Evolutionary conservation across 306 rosid species (phyloP).

Genomic region (Chamaecrista fasciculata): DNA sequence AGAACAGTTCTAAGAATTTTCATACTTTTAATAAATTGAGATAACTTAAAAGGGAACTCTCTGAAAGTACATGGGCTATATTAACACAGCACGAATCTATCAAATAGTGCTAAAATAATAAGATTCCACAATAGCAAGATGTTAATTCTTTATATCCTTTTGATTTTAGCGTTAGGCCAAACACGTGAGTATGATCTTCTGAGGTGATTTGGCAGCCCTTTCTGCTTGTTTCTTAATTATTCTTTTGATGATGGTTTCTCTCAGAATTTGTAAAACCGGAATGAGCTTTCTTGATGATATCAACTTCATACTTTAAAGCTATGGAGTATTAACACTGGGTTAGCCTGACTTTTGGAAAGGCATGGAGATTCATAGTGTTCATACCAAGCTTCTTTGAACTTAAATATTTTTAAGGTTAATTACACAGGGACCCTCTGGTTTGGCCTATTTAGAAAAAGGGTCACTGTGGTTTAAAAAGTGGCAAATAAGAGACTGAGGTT

Average conservation of each 20-base stretch:
- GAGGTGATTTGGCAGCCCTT: not conserved
- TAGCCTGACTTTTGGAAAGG: constrained; percentile 4
- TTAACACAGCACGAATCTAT: not conserved
- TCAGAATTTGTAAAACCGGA: constrained; percentile 1
- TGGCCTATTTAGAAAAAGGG: no score
- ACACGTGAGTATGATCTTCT: not conserved
- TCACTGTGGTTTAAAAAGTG: no score
- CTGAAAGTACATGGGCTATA: not conserved
- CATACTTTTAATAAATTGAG: not conserved
- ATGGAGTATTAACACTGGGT: not conserved
- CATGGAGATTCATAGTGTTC: not conserved
- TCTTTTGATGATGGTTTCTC: not conserved
- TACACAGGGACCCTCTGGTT: no score
- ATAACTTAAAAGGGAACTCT: not conserved
- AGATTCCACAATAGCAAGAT: not conserved
- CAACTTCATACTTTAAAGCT: not conserved
- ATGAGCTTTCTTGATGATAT: not conserved
- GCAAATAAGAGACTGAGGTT: no score
- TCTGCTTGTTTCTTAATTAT: not conserved
- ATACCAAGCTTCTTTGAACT: not conserved
- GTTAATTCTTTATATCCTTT: not conserved
- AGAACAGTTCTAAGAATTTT: not conserved
- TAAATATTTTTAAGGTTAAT: not conserved
- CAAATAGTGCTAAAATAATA: not conserved
- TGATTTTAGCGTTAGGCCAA: not conserved